A percentile compares a stretch with the other conserved stretches of the same genome.
Conservation (phyloP, 2,329 filamentous ascomycete species). For the Geoglossum cookeanum region DNA sequence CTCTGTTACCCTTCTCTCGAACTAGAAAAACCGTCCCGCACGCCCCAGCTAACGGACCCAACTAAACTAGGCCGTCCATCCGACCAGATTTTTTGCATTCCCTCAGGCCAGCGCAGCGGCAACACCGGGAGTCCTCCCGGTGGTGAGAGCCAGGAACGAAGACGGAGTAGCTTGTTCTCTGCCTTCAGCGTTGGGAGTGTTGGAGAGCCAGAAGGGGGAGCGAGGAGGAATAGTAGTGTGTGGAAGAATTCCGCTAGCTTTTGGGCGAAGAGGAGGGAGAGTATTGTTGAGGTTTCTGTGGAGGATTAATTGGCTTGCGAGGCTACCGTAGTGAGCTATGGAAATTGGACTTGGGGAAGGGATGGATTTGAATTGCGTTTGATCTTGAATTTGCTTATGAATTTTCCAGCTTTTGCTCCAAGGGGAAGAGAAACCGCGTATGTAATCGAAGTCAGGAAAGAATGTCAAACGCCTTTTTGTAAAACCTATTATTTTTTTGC, state of each 20-base stretch:
- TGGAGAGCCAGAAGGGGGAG: not conserved
- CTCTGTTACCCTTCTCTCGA: not conserved
- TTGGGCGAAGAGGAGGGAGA: not conserved
- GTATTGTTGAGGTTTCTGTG: not conserved
- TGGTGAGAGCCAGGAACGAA: not conserved
- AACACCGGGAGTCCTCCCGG: not conserved
- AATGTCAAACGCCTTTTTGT: too few relatives aligned
- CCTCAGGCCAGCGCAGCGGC: not conserved
- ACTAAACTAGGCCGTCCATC: not conserved
- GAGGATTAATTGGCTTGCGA: not conserved
- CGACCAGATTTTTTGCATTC: not conserved
- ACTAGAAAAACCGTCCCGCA: not conserved
- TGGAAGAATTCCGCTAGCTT: not conserved
- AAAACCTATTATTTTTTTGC: too few relatives aligned
- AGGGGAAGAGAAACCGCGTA: too few relatives aligned
- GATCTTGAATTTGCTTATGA: too few relatives aligned
- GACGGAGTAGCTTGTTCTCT: not conserved
- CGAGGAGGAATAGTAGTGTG: not conserved
- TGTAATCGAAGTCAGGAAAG: too few relatives aligned
- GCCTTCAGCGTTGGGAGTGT: not conserved
- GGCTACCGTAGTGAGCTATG: too few relatives aligned
- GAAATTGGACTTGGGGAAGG: too few relatives aligned
- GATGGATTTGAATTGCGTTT: too few relatives aligned
- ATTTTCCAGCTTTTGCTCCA: too few relatives aligned
- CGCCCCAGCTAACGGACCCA: not conserved